Evolutionary conservation across 163 green algal genomes (phyloP).

Genomic region (Botryococcus braunii): DNA sequence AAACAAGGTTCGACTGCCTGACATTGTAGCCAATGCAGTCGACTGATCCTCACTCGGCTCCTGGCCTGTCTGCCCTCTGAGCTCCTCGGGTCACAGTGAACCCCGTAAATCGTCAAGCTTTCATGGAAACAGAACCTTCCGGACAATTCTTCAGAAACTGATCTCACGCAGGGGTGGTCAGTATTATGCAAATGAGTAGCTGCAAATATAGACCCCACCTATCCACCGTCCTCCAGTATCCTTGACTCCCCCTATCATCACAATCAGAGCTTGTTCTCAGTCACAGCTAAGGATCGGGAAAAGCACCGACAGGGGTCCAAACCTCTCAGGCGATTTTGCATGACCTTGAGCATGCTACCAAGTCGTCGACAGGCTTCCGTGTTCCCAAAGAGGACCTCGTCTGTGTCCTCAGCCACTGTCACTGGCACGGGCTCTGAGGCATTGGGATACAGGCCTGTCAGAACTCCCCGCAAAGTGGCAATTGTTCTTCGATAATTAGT

Average conservation of each 20-base stretch:
- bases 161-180: not conserved
- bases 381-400: conserved; percentile 63
- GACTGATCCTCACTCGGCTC: no score
- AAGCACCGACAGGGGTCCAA: not conserved
- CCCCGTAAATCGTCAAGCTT: no score
- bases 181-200: not conserved
- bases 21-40: no score
- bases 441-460: conserved; percentile 59
- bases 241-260: not conserved
- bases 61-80: no score
- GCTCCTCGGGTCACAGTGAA: no score
- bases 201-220: not conserved
- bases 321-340: conserved; percentile 16
- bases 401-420: conserved; percentile 32
- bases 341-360: conserved; percentile 26
- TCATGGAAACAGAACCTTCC: no score
- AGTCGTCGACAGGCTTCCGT: conserved; percentile 34
- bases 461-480: conserved; percentile 57
- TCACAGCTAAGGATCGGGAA: not conserved
- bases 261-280: not conserved
- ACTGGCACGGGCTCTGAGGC: conserved; percentile 22
- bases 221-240: not conserved
- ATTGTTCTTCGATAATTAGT: conserved; percentile 54
- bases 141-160: no score
- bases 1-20: no score